Percentiles rank a stretch among this genome's conserved stretches.
These are phyloP conservation scores for Metarhizium robertsii DNA, from an alignment of 2,329 filamentous ascomycete species.

Conservation along the genomic window DNA sequence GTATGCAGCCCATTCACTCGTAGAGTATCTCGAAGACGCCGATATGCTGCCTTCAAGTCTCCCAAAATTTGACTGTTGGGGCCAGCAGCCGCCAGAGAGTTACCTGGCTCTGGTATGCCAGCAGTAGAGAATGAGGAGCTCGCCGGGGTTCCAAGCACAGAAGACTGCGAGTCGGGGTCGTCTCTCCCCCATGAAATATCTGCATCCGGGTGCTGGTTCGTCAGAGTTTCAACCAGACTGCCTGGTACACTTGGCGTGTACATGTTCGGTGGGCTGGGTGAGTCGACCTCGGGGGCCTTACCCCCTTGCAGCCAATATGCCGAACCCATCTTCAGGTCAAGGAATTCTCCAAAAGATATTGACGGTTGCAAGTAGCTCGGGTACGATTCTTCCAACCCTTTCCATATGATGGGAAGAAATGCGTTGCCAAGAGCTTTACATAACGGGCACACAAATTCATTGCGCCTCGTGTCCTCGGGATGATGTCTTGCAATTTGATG, in stretches of 20 bases:
- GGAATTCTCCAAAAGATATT: constrained; percentile 57
- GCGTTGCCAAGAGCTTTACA: constrained; percentile 95
- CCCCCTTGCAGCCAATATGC: constrained; percentile 31
- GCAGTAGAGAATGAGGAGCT: constrained; percentile 32
- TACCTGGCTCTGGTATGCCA: constrained; percentile 15
- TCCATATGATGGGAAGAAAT: constrained; percentile 94
- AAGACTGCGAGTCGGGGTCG: constrained; percentile 23
- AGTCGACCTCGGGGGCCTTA: constrained; percentile 25
- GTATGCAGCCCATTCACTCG: constrained; percentile 42
- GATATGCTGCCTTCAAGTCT: constrained; percentile 53
- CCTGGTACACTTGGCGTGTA: constrained; percentile 28
- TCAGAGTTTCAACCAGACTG: constrained; percentile 26
- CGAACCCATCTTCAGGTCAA: constrained; percentile 47
- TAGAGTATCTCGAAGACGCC: constrained; percentile 50
- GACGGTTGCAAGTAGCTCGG: constrained; percentile 59
- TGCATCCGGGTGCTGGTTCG: constrained; percentile 26
- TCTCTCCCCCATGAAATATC: constrained; percentile 32
- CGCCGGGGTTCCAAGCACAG: constrained; percentile 27
- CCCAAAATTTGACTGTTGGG: constrained; percentile 24
- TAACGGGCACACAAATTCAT: constrained; percentile 92
- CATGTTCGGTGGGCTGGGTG: constrained; percentile 19
- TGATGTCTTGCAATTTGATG: constrained; percentile 94
- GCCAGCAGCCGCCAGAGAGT: constrained; percentile 5
- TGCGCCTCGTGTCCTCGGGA: constrained; percentile 66
- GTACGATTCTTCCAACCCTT: constrained; percentile 77